phyloP scores from a whole-genome alignment of 306 rosid species.

The Cucumis hystrix region DNA sequence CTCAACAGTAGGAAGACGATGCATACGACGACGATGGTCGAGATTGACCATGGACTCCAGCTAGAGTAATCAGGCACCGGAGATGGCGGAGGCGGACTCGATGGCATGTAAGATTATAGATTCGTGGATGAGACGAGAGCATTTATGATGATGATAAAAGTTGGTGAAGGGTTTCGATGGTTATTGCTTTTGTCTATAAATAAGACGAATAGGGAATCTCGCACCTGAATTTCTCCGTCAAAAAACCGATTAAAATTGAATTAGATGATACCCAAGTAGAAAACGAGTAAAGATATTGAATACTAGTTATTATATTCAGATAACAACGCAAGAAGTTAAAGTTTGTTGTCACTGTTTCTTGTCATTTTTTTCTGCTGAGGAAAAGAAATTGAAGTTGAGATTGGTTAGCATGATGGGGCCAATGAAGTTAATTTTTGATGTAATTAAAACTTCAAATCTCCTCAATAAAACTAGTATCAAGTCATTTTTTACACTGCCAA shows the following conservation, averaged over 20 bases:
- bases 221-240: conserved; percentile 1
- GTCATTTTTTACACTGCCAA: conserved; percentile 33
- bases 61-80: not conserved
- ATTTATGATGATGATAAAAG: not conserved
- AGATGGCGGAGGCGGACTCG: not conserved
- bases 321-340: not conserved
- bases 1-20: conserved; percentile 5
- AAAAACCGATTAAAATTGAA: not conserved
- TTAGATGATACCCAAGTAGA: conserved; percentile 15
- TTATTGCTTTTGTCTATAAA: not conserved
- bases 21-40: not conserved
- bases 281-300: not conserved
- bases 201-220: not conserved
- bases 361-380: not conserved
- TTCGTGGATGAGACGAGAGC: not conserved
- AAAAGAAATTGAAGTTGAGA: not conserved
- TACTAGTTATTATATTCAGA: conserved; percentile 10
- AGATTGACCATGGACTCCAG: not conserved
- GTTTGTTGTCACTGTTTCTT: conserved; percentile 1
- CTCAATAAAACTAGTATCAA: conserved; percentile 21
- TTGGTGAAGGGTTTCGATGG: not conserved
- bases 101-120: conserved; percentile 6
- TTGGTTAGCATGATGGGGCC: not conserved
- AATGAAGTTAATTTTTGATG: conserved; percentile 10
- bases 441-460: conserved; percentile 19